Evolutionary conservation across 768 basidiomycete genomes (phyloP), one percentile per base, ranked within the genome.

Genomic region (Hirschioporus abietinus): DNA sequence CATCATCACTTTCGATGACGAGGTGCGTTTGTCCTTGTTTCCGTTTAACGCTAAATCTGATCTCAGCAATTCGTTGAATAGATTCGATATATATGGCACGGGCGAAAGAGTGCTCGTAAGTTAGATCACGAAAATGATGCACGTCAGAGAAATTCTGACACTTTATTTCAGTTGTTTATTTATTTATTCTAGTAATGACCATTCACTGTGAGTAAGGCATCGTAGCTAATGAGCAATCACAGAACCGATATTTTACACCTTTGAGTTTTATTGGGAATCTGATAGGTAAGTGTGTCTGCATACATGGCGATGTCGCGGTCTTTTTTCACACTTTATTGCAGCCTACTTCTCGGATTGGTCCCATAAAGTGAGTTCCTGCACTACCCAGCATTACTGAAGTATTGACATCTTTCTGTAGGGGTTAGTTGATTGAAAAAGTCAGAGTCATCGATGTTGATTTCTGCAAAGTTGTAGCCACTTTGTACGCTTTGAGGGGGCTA

Each of bases 161-260:
- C 20, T 20, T 52, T 15, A 15, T 6, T 52, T 20, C 12, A 52
- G 42, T 52, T 52, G 42, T 52, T 52, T 52, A 52, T 52, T 52
- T 52, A 52, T 52, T 52, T 52, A 52, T 52, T 20, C 42, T 52
- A 52, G 42, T 52, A 52, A 52, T 15, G 2, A 12, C 6, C 12
- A 15, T 52, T 36, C 42, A 15, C 20, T 52, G 6, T 5, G 42
- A 15, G 20, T 7, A 12, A 5, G 1, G 20, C 12, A 52, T 18
- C 25, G 26, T 25, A 2, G 27, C 64, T 66, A 34, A 63, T 35
- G 26, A 1, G 34, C 25, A 10, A 57, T n/a, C n/a, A 35, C 64
- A 89, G 87, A 89, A 88, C 70, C 83, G 88, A 26, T 89, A 89
- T 70, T 74, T 88, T 24, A 87, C 84, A 0, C 88, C 88, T 0